These are phyloP conservation scores for Aspergillus sp. DNA, from an alignment of 2,329 filamentous ascomycete species.

Conservation along the genomic window DNA sequence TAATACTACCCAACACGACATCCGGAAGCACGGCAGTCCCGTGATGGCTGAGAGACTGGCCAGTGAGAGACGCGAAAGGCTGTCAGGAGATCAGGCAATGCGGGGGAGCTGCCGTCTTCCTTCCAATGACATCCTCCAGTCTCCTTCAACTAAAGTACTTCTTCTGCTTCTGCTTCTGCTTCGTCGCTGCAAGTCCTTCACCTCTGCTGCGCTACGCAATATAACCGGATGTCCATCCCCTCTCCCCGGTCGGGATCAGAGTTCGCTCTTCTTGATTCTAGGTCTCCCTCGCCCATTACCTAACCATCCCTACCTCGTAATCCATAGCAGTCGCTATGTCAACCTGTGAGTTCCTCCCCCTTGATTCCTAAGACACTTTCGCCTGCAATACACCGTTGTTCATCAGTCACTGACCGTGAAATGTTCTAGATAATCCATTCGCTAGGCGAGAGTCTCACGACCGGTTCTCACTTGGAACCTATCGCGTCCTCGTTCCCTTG, in stretches of 20 bases:
- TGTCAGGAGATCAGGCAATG: constrained; percentile 22
- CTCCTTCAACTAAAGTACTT: neutral
- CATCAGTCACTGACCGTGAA: neutral
- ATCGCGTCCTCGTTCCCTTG: constrained; percentile 73
- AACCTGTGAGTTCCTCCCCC: constrained; percentile 16
- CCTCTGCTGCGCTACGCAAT: neutral
- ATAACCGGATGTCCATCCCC: neutral
- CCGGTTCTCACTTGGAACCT: constrained; percentile 63
- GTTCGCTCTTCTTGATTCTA: neutral
- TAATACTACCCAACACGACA: neutral
- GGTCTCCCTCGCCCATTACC: neutral
- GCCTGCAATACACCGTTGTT: neutral
- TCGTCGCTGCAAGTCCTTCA: neutral
- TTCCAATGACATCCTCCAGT: neutral
- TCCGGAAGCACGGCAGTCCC: neutral
- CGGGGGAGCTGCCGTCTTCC: constrained; percentile 12
- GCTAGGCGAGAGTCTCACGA: constrained; percentile 68
- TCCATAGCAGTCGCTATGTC: constrained; percentile 9
- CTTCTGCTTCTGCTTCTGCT: too few species aligned
- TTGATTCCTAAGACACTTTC: neutral
- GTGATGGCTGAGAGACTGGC: constrained; percentile 11
- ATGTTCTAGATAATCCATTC: constrained; percentile 65
- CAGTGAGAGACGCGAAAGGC: constrained; percentile 12
- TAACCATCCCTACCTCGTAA: neutral
- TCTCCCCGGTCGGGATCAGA: neutral